phyloP scores from a whole-genome alignment of 805 yeast genomes.

The Starmerella roubikii region DNA sequence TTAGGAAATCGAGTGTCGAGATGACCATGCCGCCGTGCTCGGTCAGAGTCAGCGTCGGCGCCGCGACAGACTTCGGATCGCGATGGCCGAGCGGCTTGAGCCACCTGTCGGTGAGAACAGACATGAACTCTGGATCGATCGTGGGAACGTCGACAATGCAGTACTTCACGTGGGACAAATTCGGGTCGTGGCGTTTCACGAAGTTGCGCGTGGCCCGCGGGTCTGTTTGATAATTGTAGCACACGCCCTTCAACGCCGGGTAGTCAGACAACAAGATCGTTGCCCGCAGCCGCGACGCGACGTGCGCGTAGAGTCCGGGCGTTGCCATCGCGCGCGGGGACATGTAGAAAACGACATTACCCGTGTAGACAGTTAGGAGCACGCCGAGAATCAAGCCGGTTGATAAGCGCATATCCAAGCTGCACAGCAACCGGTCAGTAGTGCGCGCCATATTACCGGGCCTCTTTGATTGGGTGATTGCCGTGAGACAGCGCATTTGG shows the following conservation, averaged over 20 bases:
- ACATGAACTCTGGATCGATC: slow-evolving; percentile 86
- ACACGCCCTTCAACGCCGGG: slow-evolving; percentile 75
- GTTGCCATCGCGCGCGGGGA: slow-evolving; percentile 59
- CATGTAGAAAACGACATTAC: slow-evolving; percentile 68
- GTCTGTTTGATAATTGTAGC: slow-evolving; percentile 79
- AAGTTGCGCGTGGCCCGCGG: slow-evolving; percentile 76
- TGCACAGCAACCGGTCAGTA: slow-evolving; percentile 40
- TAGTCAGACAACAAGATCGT: slow-evolving; percentile 74
- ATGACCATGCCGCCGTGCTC: slow-evolving; percentile 96
- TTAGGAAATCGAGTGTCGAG: slow-evolving; percentile 78
- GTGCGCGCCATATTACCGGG: slow-evolving; percentile 15
- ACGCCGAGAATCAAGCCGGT: slow-evolving; percentile 78
- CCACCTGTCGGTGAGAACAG: slow-evolving; percentile 80
- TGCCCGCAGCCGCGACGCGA: slow-evolving; percentile 56
- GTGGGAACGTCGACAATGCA: slow-evolving; percentile 78
- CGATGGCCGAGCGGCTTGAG: slow-evolving; percentile 77
- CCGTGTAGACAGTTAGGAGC: slow-evolving; percentile 68
- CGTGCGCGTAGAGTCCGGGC: slow-evolving; percentile 77
- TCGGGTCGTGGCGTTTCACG: slow-evolving; percentile 59
- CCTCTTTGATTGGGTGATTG: slow-evolving; percentile 39
- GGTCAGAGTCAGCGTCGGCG: slow-evolving; percentile 76
- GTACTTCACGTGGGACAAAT: slow-evolving; percentile 72
- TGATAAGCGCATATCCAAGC: slow-evolving; percentile 59
- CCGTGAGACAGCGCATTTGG: slow-evolving; percentile 67
- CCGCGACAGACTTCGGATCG: slow-evolving; percentile 58